Evolutionary conservation across 108 stramenopile genomes (phyloP), one percentile per base, ranked within the genome.

Genomic region (Asterionellopsis glacialis): DNA sequence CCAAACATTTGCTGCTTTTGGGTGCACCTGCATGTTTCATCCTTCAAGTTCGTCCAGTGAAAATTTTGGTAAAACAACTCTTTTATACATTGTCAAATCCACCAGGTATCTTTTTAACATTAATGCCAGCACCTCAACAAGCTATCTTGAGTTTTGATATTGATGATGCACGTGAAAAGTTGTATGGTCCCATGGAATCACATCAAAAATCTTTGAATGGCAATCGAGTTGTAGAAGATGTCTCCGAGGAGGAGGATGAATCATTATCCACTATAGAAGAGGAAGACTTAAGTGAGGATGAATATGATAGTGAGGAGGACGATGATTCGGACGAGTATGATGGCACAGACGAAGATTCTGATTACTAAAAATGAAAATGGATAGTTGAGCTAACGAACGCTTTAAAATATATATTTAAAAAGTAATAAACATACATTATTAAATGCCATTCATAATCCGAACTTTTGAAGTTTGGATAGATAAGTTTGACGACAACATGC

Each of bases 61-160:
- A 93, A 72, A 53, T 93, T 12, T 76, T 69, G 64, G 48, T 78
- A 51, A 89, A 89, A 64, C 78, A 73, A n/a, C 47, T 85, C 19
- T 84, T 93, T 62, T 93, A 93, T 53, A 64, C 79, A n/a, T 61
- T 84, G 23, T 14, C 45, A 7, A 69, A 87, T 56, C 87, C 87
- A 25, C 90, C 90, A 6, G 67, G 72, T 3, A 84, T 92, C 41
- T 51, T 92, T 15, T 65, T 88, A 13, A 87, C 83, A 63, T 68
- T 92, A 59, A 59, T 92, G 39, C 85, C 91, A 9, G 91, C 87
- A 39, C 87, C 91, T 21, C 85, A 92, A 60, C 91, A 92, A 68
- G 76, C 77, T n/a, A 89, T 92, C 19, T 72, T 92, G 77, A 81
- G 79, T 62, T 59, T 75, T 33, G 69, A 80, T 42, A 73, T 73